phyloP scores from a whole-genome alignment of 805 yeast species.

The Nakazawaea peltata region DNA sequence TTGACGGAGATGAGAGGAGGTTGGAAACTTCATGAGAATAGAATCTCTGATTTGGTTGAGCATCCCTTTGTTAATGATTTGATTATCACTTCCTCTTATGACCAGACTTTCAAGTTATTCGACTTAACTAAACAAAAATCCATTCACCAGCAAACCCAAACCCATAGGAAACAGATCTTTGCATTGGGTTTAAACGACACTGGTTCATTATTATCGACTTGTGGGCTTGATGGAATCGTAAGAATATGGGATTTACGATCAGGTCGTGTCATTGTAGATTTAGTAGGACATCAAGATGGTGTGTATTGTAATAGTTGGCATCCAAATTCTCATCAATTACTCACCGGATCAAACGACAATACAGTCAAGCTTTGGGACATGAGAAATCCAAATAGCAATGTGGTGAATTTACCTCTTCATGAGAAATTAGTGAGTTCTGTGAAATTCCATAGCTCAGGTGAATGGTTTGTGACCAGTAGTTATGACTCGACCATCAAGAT shows the following conservation, averaged over 20 bases:
- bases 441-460: conserved; percentile 31
- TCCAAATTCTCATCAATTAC: conserved; percentile 63
- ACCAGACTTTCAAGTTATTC: conserved; percentile 86
- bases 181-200: conserved; percentile 59
- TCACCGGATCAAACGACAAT: conserved; percentile 83
- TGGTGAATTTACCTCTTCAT: conserved; percentile 59
- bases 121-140: conserved; percentile 46
- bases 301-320: conserved; percentile 71
- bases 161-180: conserved; percentile 72
- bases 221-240: conserved; percentile 69
- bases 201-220: conserved; percentile 70
- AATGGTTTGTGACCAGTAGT: conserved; percentile 40
- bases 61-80: conserved; percentile 57
- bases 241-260: conserved; percentile 82
- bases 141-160: conserved; percentile 63
- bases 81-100: conserved; percentile 65
- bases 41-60: conserved; percentile 53
- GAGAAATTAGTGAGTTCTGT: conserved; percentile 62
- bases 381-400: conserved; percentile 33
- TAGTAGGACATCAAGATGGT: conserved; percentile 66
- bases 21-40: conserved; percentile 33
- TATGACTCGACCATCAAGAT: conserved; percentile 64
- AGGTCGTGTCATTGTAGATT: conserved; percentile 52
- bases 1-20: neutral
- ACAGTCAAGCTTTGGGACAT: conserved; percentile 82